These are phyloP conservation scores for Lasiosphaeria ovina DNA, from an alignment of 495 filamentous ascomycete genomes.

Conservation along the genomic window DNA sequence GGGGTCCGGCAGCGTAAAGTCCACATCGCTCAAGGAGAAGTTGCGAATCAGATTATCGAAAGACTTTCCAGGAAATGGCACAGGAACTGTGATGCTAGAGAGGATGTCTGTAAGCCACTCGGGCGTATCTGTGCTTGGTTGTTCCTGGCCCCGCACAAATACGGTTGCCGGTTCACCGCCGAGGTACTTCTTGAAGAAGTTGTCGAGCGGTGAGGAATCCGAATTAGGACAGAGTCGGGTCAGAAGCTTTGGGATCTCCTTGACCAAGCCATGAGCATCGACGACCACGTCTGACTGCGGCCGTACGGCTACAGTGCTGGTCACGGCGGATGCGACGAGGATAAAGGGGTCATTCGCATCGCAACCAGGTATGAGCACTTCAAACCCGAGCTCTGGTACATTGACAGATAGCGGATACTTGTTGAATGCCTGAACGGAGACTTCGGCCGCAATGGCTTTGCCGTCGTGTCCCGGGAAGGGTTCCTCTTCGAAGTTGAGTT, in stretches of 20 bases:
- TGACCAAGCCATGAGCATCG: constrained; percentile 65
- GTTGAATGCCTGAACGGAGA: constrained; percentile 65
- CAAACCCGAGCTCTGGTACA: constrained; percentile 77
- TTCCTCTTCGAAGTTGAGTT: constrained; percentile 71
- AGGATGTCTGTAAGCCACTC: constrained; percentile 79
- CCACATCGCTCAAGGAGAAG: constrained; percentile 78
- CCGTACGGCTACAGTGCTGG: constrained; percentile 59
- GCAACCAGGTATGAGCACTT: constrained; percentile 80
- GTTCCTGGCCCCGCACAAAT: constrained; percentile 72
- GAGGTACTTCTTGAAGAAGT: constrained; percentile 77
- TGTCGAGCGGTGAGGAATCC: constrained; percentile 77
- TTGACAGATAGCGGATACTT: constrained; percentile 70
- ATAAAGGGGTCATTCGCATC: constrained; percentile 64
- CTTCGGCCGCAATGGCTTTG: constrained; percentile 73
- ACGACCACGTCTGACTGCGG: constrained; percentile 64
- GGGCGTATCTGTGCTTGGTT: constrained; percentile 64
- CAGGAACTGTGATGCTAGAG: constrained; percentile 75
- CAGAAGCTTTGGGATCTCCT: constrained; percentile 66
- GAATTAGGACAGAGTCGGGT: constrained; percentile 69
- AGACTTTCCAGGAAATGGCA: constrained; percentile 76
- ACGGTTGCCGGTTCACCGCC: constrained; percentile 73
- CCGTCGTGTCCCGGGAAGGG: constrained; percentile 42
- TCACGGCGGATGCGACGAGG: constrained; percentile 66
- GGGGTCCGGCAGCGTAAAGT: constrained; percentile 78
- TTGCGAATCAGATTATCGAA: constrained; percentile 80